Percentiles rank a stretch among this genome's conserved stretches.
Evolutionary conservation across 805 yeast species (phyloP).

Genomic region (Pichia membranifaciens): DNA sequence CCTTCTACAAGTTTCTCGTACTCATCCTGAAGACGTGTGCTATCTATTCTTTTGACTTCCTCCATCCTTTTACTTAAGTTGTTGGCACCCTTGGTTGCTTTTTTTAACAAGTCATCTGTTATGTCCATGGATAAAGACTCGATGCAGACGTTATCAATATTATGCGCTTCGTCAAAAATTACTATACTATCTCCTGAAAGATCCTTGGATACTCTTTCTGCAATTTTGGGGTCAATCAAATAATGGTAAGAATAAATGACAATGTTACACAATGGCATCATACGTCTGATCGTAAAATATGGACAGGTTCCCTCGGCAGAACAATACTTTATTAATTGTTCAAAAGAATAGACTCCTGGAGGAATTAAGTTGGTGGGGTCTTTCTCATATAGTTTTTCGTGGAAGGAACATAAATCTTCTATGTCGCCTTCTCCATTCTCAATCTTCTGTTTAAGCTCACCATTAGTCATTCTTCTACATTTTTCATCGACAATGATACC

Average conservation of each 20-base stretch:
- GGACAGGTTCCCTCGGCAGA: slow-evolving; percentile 83
- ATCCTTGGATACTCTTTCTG: slow-evolving; percentile 90
- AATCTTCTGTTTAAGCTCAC: slow-evolving; percentile 66
- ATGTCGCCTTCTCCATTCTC: slow-evolving; percentile 55
- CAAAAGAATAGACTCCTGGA: slow-evolving; percentile 92
- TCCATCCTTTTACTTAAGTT: slow-evolving; percentile 76
- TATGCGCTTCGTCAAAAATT: slow-evolving; percentile 97
- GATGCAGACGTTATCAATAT: slow-evolving; percentile 97
- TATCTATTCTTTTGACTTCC: slow-evolving; percentile 75
- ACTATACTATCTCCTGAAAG: slow-evolving; percentile 88
- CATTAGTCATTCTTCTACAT: slow-evolving; percentile 92
- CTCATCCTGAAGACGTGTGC: slow-evolving; percentile 80
- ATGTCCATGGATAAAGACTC: slow-evolving; percentile 89
- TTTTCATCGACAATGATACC: slow-evolving; percentile 94
- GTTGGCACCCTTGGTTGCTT: slow-evolving; percentile 83
- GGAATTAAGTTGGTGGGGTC: slow-evolving; percentile 91
- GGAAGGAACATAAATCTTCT: slow-evolving; percentile 70
- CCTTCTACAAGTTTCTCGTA: slow-evolving; percentile 90
- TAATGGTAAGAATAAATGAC: slow-evolving; percentile 96
- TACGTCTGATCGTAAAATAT: slow-evolving; percentile 94
- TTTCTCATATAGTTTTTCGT: slow-evolving; percentile 78
- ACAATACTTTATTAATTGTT: slow-evolving; percentile 71
- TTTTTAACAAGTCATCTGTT: slow-evolving; percentile 81
- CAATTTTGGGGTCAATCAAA: slow-evolving; percentile 92
- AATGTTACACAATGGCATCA: slow-evolving; percentile 91